These are phyloP conservation scores for Plasmodium billcollinsi DNA, from an alignment of 169 alveolate genomes.

Conservation along the genomic window DNA sequence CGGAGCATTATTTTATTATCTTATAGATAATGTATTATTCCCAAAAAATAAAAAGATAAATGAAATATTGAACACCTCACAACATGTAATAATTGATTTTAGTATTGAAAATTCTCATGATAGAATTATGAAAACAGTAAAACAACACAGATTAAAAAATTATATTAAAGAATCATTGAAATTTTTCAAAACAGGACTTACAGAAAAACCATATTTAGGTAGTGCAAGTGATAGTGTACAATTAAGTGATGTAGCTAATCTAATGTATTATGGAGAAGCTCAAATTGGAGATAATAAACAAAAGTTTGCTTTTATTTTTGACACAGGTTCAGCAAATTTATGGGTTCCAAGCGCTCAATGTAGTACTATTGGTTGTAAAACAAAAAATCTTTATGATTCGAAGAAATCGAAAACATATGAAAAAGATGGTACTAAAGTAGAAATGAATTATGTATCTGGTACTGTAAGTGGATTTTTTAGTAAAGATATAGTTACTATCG, in stretches of 20 bases:
- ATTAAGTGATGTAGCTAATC: constrained; percentile 30
- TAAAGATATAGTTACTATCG: constrained; percentile 81
- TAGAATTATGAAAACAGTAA: constrained; percentile 16
- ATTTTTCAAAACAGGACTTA: constrained; percentile 29
- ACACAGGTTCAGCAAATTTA: constrained; percentile 88
- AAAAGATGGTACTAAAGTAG: constrained; percentile 79
- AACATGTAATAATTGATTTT: constrained; percentile 16
- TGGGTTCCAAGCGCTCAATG: constrained; percentile 87
- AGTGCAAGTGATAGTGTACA: constrained; percentile 35
- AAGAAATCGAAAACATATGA: constrained; percentile 81
- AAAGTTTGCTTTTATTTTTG: constrained; percentile 65
- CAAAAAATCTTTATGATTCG: constrained; percentile 80
- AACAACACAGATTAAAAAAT: constrained; percentile 20
- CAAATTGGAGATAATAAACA: constrained; percentile 67
- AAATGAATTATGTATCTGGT: constrained; percentile 87
- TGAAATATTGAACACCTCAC: constrained; percentile 30
- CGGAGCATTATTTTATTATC: neutral
- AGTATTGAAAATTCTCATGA: constrained; percentile 51
- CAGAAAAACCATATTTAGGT: constrained; percentile 18
- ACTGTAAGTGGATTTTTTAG: constrained; percentile 82
- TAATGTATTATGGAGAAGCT: constrained; percentile 54
- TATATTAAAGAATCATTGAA: constrained; percentile 32
- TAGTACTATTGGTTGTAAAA: constrained; percentile 72
- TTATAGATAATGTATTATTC: neutral
- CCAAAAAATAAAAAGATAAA: neutral